Evolutionary conservation across 805 yeast genomes (phyloP).

Genomic region (Blastobotrys muscicola): DNA sequence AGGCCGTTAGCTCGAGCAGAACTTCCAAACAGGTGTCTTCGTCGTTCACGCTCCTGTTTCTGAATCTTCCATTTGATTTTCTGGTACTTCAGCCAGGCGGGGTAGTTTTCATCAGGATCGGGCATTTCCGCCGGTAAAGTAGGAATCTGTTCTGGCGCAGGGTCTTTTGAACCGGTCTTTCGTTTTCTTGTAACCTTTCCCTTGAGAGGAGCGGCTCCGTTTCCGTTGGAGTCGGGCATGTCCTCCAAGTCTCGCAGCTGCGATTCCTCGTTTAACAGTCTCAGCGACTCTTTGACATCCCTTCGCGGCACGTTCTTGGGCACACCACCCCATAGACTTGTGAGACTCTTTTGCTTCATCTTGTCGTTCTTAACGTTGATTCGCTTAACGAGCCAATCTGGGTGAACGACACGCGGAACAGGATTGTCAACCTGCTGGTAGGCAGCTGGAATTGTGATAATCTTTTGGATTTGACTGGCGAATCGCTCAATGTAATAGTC

Average conservation of each 20-base stretch:
- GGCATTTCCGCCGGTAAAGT: slow-evolving; percentile 24
- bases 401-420: slow-evolving; percentile 88
- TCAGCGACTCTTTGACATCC: slow-evolving; percentile 8
- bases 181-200: slow-evolving; percentile 5
- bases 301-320: not conserved
- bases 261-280: slow-evolving; percentile 28
- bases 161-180: slow-evolving; percentile 3
- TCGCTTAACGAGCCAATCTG: slow-evolving; percentile 76
- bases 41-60: slow-evolving; percentile 57
- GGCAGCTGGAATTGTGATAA: slow-evolving; percentile 96
- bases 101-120: slow-evolving; percentile 29
- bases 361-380: slow-evolving; percentile 54
- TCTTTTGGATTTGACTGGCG: slow-evolving; percentile 88
- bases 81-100: slow-evolving; percentile 52
- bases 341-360: slow-evolving; percentile 59
- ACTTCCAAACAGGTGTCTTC: slow-evolving; percentile 72
- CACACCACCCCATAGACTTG: slow-evolving; percentile 38
- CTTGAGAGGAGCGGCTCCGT: not conserved
- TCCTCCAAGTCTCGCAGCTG: slow-evolving; percentile 62
- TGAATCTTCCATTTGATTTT: slow-evolving; percentile 84
- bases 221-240: slow-evolving; percentile 32
- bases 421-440: slow-evolving; percentile 82
- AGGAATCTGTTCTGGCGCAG: not conserved
- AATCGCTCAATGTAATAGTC: slow-evolving; percentile 80
- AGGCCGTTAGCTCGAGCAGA: slow-evolving; percentile 42